phyloP scores from a whole-genome alignment of 257 asterid species.

The Echites panduratus region DNA sequence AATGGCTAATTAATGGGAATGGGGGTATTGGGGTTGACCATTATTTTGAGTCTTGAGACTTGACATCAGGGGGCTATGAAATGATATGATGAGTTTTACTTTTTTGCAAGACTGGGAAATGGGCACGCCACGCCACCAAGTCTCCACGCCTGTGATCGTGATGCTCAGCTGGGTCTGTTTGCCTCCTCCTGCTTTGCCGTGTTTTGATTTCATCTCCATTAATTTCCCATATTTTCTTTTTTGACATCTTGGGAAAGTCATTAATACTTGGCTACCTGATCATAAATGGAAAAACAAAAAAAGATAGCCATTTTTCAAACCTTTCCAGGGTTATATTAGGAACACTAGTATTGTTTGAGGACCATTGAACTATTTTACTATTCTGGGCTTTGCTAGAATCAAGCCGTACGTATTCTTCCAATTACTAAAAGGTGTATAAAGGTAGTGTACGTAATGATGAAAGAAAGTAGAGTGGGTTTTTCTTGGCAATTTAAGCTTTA shows the following conservation, averaged over 20 bases:
- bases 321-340: no score
- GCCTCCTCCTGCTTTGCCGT: background rate
- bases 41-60: background rate
- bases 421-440: background rate
- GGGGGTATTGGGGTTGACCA: conserved; percentile 4
- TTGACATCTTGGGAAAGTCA: background rate
- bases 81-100: conserved; percentile 3
- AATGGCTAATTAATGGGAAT: background rate
- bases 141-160: conserved; percentile 18
- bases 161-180: background rate
- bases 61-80: background rate
- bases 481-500: conserved; percentile 10
- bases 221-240: background rate
- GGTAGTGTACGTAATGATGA: conserved; percentile 18
- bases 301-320: no score
- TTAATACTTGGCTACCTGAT: background rate
- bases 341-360: background rate
- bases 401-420: background rate
- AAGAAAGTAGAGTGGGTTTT: background rate
- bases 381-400: background rate
- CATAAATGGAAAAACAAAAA: no score
- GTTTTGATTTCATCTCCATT: background rate
- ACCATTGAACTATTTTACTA: background rate
- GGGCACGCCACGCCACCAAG: conserved; percentile 18
- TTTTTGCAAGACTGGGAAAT: conserved; percentile 1